These are phyloP conservation scores for Leccinum barrowsii DNA, from an alignment of 768 basidiomycete species.

Conservation along the genomic window DNA sequence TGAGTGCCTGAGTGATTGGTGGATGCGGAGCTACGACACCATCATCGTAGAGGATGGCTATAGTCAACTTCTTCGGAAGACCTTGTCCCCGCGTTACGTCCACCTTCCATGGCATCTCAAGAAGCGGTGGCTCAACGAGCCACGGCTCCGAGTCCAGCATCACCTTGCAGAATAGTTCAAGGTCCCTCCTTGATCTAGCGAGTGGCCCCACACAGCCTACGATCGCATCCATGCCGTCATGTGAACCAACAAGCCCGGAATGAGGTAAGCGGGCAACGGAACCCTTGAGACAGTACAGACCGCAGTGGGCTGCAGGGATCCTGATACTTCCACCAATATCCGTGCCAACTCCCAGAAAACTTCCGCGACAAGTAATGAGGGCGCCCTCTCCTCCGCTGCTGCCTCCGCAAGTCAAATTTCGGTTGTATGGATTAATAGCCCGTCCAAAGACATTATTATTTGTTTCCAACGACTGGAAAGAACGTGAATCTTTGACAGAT, in stretches of 20 bases:
- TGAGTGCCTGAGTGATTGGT: conserved; percentile 42
- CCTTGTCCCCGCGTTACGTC: conserved; percentile 36
- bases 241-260: conserved; percentile 46
- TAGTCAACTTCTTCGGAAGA: conserved; percentile 39
- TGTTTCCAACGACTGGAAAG: conserved; percentile 45
- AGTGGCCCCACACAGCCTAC: conserved; percentile 48
- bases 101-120: conserved; percentile 49
- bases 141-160: conserved; percentile 48
- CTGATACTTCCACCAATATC: conserved; percentile 49
- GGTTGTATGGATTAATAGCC: conserved; percentile 65
- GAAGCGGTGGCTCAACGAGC: conserved; percentile 42
- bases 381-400: conserved; percentile 50
- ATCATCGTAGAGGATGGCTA: conserved; percentile 50
- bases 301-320: conserved; percentile 39
- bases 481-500: conserved; percentile 9
- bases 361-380: conserved; percentile 41
- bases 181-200: conserved; percentile 45
- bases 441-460: conserved; percentile 55
- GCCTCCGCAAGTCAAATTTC: conserved; percentile 40
- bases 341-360: conserved; percentile 41
- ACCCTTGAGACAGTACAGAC: conserved; percentile 43
- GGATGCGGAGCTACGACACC: conserved; percentile 49
- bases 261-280: conserved; percentile 52
- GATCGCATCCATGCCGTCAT: conserved; percentile 53
- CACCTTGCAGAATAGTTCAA: conserved; percentile 44